Percentiles rank a stretch among this genome's conserved stretches.
phyloP scores from a whole-genome alignment of 768 basidiomycete genomes.

The Lentinula edodes region DNA sequence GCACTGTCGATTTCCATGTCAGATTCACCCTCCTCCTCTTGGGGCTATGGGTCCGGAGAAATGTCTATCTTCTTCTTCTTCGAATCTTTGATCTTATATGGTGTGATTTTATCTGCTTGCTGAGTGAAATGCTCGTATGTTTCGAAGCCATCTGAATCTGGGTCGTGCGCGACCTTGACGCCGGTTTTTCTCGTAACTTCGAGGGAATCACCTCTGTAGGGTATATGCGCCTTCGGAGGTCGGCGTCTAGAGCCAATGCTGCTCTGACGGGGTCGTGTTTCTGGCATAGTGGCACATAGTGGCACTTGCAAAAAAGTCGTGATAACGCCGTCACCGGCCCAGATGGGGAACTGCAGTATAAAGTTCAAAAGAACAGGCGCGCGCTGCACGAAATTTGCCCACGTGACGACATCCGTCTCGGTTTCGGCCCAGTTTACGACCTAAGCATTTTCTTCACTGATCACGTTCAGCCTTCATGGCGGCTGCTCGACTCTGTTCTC shows the following conservation, averaged over 20 bases:
- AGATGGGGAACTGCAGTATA: neutral
- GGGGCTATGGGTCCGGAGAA: slow-evolving; percentile 28
- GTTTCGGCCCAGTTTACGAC: neutral
- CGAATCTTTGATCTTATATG: slow-evolving; percentile 46
- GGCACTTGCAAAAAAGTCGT: neutral
- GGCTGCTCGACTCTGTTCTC: neutral
- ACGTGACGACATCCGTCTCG: neutral
- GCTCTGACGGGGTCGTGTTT: slow-evolving; percentile 38
- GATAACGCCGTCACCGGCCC: neutral
- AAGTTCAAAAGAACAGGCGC: neutral
- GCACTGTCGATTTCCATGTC: slow-evolving; percentile 77
- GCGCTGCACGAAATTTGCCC: neutral
- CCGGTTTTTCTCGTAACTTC: slow-evolving; percentile 80
- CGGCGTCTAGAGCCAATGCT: slow-evolving; percentile 48
- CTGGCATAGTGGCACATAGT: slow-evolving; percentile 7
- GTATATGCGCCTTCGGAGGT: slow-evolving; percentile 62
- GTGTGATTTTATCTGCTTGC: slow-evolving; percentile 64
- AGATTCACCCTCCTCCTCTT: slow-evolving; percentile 59
- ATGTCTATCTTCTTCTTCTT: slow-evolving; percentile 44
- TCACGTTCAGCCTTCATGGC: neutral
- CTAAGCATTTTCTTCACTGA: neutral
- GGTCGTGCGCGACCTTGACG: slow-evolving; percentile 58
- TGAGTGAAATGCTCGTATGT: slow-evolving; percentile 71
- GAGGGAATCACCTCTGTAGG: slow-evolving; percentile 73
- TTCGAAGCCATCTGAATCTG: slow-evolving; percentile 78